phyloP scores from a whole-genome alignment of 805 yeast genomes.

The Tetrapisispora arboricola region DNA sequence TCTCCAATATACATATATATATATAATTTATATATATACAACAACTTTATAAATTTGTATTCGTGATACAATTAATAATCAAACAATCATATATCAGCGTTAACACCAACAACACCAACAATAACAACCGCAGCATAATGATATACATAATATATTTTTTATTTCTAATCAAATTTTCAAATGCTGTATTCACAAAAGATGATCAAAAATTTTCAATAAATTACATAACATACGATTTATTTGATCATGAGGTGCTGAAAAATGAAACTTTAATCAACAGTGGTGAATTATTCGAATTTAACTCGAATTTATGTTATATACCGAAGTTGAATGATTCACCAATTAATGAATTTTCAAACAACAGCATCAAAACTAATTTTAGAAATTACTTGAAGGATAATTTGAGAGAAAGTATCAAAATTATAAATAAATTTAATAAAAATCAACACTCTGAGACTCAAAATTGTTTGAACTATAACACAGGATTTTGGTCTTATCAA shows the following conservation, averaged over 20 bases:
- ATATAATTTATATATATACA: no score
- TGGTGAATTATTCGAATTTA: conserved; percentile 12
- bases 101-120: no score
- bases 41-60: no score
- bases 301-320: conserved; percentile 14
- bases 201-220: conserved; percentile 10
- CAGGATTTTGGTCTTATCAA: conserved; percentile 47
- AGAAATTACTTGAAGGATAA: conserved; percentile 7
- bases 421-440: conserved; percentile 9
- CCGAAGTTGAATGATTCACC: conserved; percentile 3
- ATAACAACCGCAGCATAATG: neutral
- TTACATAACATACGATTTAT: conserved; percentile 11
- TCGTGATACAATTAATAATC: no score
- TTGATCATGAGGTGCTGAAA: conserved; percentile 9
- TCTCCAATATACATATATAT: no score
- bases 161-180: neutral
- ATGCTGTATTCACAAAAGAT: conserved; percentile 4
- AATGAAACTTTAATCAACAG: conserved; percentile 6
- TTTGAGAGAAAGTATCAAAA: conserved; percentile 12
- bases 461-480: conserved; percentile 18
- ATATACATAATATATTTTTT: conserved; percentile 1
- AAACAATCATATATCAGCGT: neutral
- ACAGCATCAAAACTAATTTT: conserved; percentile 1
- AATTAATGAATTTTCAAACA: neutral
- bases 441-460: conserved; percentile 4